Evolutionary conservation across 768 basidiomycete species (phyloP).

Genomic region (Tricholoma matsutake): DNA sequence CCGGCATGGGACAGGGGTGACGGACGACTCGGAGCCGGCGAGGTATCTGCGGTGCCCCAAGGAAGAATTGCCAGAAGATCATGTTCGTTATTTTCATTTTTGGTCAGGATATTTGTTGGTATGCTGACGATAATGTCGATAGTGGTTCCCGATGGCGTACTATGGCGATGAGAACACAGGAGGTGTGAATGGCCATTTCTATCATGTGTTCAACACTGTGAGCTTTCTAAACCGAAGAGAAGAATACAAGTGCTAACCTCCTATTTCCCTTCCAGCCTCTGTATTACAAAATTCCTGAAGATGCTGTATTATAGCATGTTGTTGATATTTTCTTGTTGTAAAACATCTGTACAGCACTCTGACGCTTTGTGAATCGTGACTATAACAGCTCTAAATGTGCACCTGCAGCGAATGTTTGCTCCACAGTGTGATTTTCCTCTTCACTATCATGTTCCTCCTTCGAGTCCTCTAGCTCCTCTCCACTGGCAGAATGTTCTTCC

Average conservation of each 20-base stretch:
- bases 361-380: not conserved
- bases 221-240: conserved; percentile 18
- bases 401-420: not conserved
- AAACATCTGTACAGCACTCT: not conserved
- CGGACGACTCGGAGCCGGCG: conserved; percentile 57
- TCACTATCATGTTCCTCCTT: conserved; percentile 11
- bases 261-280: conserved; percentile 36
- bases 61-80: conserved; percentile 59
- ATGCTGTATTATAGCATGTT: conserved; percentile 33
- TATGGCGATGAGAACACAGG: conserved; percentile 50
- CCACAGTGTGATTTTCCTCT: not conserved
- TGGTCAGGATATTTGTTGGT: not conserved
- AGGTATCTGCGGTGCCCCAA: conserved; percentile 68
- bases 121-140: not conserved
- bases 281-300: conserved; percentile 50
- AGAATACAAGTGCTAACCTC: not conserved
- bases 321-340: conserved; percentile 2
- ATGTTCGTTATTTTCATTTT: conserved; percentile 40
- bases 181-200: conserved; percentile 68
- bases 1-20: conserved; percentile 46
- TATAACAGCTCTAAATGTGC: not conserved
- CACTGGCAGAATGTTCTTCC: conserved; percentile 8
- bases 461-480: conserved; percentile 19
- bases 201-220: conserved; percentile 76
- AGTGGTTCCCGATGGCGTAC: conserved; percentile 82